Conservation (phyloP, 192 early-diverging fungal genomes). For the Coemansia sp. region DNA sequence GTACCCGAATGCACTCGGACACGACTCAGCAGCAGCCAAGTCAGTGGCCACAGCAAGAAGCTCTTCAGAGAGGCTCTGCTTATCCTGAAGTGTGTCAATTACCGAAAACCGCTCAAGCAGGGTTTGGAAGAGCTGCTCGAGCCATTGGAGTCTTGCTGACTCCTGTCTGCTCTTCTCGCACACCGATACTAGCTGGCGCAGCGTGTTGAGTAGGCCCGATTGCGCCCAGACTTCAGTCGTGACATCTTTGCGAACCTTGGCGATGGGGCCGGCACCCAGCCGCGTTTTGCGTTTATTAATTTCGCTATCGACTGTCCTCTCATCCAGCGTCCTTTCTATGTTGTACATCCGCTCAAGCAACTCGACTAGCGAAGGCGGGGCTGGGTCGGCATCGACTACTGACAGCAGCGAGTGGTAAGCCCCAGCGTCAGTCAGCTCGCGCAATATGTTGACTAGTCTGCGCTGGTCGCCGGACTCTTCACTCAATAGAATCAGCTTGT, state of each 20-base stretch:
- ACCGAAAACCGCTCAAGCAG: slow-evolving; percentile 19
- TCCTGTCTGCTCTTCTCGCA: slow-evolving; percentile 4
- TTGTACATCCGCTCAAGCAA: slow-evolving; percentile 47
- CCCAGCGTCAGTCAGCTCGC: slow-evolving; percentile 14
- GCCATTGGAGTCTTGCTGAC: slow-evolving; percentile 6
- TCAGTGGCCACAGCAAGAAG: slow-evolving; percentile 21
- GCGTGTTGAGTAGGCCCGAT: slow-evolving; percentile 54
- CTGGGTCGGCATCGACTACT: slow-evolving; percentile 6
- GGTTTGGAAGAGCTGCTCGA: slow-evolving; percentile 27
- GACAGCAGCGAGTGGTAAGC: slow-evolving; percentile 10
- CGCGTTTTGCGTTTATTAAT: slow-evolving; percentile 65
- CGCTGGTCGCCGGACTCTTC: slow-evolving; percentile 46
- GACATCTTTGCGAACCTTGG: slow-evolving; percentile 60
- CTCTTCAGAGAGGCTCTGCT: slow-evolving; percentile 13
- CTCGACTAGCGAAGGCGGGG: slow-evolving; percentile 16
- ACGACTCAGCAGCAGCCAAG: slow-evolving; percentile 15
- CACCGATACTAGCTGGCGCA: slow-evolving; percentile 19
- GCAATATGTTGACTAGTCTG: slow-evolving; percentile 27
- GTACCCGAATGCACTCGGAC: slow-evolving; percentile 33
- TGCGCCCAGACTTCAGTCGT: slow-evolving; percentile 63
- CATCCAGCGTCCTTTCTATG: slow-evolving; percentile 48
- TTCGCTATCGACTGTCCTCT: slow-evolving; percentile 57
- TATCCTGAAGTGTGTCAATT: slow-evolving; percentile 3
- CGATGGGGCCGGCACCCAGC: slow-evolving; percentile 64
- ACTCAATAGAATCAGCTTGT: slow-evolving; percentile 57